Conservation (phyloP, 2,329 filamentous ascomycete genomes). For the Neoascochyta sp. region DNA sequence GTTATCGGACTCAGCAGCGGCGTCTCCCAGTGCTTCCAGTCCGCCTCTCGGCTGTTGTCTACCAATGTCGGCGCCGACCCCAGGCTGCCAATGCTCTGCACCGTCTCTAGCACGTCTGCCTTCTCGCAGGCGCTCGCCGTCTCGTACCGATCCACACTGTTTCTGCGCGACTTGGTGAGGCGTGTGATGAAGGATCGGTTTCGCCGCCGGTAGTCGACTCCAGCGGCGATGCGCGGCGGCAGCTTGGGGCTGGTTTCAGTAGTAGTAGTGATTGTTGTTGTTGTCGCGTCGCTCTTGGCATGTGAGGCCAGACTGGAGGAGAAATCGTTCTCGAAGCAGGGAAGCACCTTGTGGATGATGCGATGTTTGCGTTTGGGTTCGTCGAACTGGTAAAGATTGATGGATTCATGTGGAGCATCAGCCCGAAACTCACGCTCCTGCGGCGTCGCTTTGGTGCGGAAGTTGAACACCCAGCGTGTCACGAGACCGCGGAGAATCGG, state of each 20-base stretch:
- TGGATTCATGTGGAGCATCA: conserved; percentile 28
- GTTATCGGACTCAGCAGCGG: conserved; percentile 25
- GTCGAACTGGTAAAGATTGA: conserved; percentile 25
- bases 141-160: conserved; percentile 29
- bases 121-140: conserved; percentile 30
- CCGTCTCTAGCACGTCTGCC: conserved; percentile 30
- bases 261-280: background rate
- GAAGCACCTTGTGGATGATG: conserved; percentile 31
- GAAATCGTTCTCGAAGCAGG: conserved; percentile 37
- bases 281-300: conserved; percentile 10
- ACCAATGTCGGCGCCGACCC: conserved; percentile 32
- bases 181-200: too few species aligned
- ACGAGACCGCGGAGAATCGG: conserved; percentile 42
- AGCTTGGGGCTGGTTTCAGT: conserved; percentile 15
- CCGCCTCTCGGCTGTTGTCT: conserved; percentile 4
- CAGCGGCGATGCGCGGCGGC: conserved; percentile 19
- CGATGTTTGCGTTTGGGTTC: conserved; percentile 18
- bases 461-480: conserved; percentile 41
- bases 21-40: conserved; percentile 18
- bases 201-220: too few species aligned
- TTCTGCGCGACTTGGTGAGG: conserved; percentile 26
- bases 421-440: conserved; percentile 30
- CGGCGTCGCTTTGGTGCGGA: conserved; percentile 32
- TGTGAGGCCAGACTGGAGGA: conserved; percentile 30
- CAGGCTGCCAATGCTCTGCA: conserved; percentile 31